phyloP scores from a whole-genome alignment of 73 alveolate genomes.

The Stentor coeruleus region DNA sequence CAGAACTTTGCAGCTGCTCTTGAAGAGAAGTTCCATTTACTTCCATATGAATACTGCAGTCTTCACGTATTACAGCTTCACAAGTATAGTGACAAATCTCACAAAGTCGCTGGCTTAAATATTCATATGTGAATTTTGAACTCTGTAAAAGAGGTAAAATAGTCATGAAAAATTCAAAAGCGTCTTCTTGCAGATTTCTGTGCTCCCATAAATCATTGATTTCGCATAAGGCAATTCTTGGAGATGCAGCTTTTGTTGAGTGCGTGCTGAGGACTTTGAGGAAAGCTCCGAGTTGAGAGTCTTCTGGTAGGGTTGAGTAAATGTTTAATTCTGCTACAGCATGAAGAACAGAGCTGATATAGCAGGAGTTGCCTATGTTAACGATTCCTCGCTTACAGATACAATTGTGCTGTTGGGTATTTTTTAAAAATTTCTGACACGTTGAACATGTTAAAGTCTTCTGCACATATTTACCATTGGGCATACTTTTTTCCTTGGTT shows the following conservation, averaged over 20 bases:
- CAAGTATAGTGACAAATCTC: not conserved
- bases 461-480: too few species aligned
- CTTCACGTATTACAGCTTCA: not conserved
- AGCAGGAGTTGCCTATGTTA: constrained; percentile 26
- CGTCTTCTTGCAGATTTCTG: constrained; percentile 15
- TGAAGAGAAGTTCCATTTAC: constrained; percentile 1
- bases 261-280: not conserved
- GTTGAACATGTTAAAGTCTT: too few species aligned
- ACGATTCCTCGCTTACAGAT: not conserved
- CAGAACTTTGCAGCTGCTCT: not conserved
- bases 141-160: not conserved
- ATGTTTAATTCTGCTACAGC: not conserved
- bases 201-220: constrained; percentile 11
- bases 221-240: not conserved
- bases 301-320: not conserved
- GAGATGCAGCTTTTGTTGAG: not conserved
- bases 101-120: not conserved
- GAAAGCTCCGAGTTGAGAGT: not conserved
- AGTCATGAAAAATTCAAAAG: constrained; percentile 13
- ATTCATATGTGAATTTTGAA: not conserved
- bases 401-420: not conserved
- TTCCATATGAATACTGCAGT: not conserved
- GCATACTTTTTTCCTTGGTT: too few species aligned
- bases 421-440: too few species aligned
- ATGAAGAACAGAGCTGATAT: constrained; percentile 8